Evolutionary conservation across 163 green algal genomes (phyloP).

Genomic region (Smithsoniella earleae): DNA sequence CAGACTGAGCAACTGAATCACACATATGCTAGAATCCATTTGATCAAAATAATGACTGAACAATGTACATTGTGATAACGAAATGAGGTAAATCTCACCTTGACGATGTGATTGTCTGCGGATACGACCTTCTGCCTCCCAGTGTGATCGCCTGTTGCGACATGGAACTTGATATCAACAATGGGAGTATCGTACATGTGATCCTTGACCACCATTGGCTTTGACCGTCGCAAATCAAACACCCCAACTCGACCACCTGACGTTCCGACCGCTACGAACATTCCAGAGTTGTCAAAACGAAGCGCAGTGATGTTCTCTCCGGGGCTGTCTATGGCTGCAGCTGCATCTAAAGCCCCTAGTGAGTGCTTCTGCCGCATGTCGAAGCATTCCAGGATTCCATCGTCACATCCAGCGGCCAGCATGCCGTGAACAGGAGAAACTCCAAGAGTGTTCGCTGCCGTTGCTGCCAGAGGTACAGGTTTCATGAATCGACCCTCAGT

Average conservation of each 20-base stretch:
- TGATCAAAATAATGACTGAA: too few relatives aligned
- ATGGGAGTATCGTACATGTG: slow-evolving; percentile 89
- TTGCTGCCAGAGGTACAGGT: slow-evolving; percentile 43
- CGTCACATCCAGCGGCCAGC: slow-evolving; percentile 64
- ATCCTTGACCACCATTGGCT: slow-evolving; percentile 81
- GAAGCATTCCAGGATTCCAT: slow-evolving; percentile 87
- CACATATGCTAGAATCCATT: too few relatives aligned
- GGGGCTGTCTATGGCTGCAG: slow-evolving; percentile 47
- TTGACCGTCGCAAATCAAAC: slow-evolving; percentile 80
- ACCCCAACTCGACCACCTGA: slow-evolving; percentile 70
- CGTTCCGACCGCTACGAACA: slow-evolving; percentile 84
- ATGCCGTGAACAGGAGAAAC: slow-evolving; percentile 75
- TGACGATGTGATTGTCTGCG: slow-evolving; percentile 83
- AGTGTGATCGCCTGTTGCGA: slow-evolving; percentile 32
- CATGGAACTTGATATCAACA: slow-evolving; percentile 87
- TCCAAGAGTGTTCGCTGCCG: slow-evolving; percentile 33
- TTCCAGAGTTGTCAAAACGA: slow-evolving; percentile 69
- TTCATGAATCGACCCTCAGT: slow-evolving; percentile 79
- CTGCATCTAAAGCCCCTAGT: slow-evolving; percentile 58
- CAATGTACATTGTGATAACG: neutral
- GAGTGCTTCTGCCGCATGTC: slow-evolving; percentile 57
- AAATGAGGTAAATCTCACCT: slow-evolving; percentile 47
- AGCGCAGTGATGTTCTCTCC: slow-evolving; percentile 70
- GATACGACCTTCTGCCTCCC: slow-evolving; percentile 54
- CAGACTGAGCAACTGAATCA: too few relatives aligned